Conservation (phyloP, 1,284 basidiomycete species). For the Entoloma clypeatum region DNA sequence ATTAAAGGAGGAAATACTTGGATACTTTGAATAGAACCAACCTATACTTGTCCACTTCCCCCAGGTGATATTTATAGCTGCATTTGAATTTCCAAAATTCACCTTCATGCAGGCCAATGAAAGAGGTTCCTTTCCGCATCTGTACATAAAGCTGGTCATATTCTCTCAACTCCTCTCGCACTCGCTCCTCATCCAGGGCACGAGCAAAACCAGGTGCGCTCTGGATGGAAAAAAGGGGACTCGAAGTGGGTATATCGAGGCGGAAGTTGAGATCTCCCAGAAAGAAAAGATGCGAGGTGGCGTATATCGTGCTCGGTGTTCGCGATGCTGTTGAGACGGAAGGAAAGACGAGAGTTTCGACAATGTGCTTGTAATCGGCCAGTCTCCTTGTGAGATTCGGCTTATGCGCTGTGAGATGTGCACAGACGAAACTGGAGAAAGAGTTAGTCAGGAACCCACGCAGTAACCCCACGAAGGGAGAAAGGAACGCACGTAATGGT, state of each 20-base stretch:
- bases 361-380: conserved; percentile 80
- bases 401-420: conserved; percentile 88
- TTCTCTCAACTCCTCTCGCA: conserved; percentile 63
- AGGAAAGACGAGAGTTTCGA: conserved; percentile 78
- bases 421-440: conserved; percentile 79
- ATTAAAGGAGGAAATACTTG: conserved; percentile 3
- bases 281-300: conserved; percentile 82
- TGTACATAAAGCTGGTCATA: conserved; percentile 76
- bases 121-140: conserved; percentile 57
- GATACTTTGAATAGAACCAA: conserved; percentile 29
- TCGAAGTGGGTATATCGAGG: conserved; percentile 52
- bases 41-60: conserved; percentile 79
- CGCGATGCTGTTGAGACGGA: conserved; percentile 42
- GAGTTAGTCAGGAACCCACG: no score
- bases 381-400: conserved; percentile 71
- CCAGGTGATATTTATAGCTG: conserved; percentile 84
- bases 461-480: no score
- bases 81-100: conserved; percentile 83
- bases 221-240: conserved; percentile 36
- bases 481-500: conserved; percentile 69
- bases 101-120: conserved; percentile 76
- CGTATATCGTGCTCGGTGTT: conserved; percentile 61
- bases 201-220: conserved; percentile 34
- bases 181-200: conserved; percentile 47
- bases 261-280: conserved; percentile 92